These are phyloP conservation scores for Talaromyces pinophilus DNA, from an alignment of 2,329 filamentous ascomycete species.

Conservation along the genomic window DNA sequence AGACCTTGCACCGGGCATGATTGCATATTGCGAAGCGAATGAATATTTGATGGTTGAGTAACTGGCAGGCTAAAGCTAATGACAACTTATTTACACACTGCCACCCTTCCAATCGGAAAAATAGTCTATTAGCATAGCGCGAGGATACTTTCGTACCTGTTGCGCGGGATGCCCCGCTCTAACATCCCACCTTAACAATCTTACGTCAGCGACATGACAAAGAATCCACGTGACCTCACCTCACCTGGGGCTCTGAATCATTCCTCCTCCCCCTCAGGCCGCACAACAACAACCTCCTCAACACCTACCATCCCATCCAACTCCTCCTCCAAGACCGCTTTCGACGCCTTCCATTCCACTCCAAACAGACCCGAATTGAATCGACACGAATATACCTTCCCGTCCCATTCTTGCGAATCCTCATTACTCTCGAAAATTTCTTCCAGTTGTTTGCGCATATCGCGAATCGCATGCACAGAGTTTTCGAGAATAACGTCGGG, in stretches of 20 bases:
- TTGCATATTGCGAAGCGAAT: not conserved
- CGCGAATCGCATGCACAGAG: slow-evolving; percentile 51
- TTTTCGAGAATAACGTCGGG: slow-evolving; percentile 50
- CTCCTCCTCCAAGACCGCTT: slow-evolving; percentile 44
- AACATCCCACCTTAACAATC: not conserved
- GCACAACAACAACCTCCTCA: slow-evolving; percentile 39
- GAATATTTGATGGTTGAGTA: not conserved
- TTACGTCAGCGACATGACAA: slow-evolving; percentile 6
- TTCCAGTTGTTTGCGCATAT: slow-evolving; percentile 50
- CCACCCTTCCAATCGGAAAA: not conserved
- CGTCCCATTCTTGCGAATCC: slow-evolving; percentile 26
- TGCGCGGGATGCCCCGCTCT: not conserved
- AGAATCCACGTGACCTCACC: not conserved
- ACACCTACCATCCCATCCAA: slow-evolving; percentile 38
- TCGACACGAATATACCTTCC: slow-evolving; percentile 51
- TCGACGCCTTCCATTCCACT: slow-evolving; percentile 57
- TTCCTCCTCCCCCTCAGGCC: slow-evolving; percentile 28
- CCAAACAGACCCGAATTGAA: slow-evolving; percentile 62
- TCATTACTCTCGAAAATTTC: slow-evolving; percentile 29
- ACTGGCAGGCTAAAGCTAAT: not conserved
- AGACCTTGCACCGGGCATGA: not conserved
- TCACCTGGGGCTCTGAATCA: not conserved
- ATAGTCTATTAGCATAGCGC: no score
- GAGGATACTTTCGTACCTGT: not conserved
- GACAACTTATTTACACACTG: not conserved